A percentile compares a stretch with the other conserved stretches of the same genome.
These are phyloP conservation scores for Peniophora sp. DNA, from an alignment of 1,284 basidiomycete species.

Conservation along the genomic window DNA sequence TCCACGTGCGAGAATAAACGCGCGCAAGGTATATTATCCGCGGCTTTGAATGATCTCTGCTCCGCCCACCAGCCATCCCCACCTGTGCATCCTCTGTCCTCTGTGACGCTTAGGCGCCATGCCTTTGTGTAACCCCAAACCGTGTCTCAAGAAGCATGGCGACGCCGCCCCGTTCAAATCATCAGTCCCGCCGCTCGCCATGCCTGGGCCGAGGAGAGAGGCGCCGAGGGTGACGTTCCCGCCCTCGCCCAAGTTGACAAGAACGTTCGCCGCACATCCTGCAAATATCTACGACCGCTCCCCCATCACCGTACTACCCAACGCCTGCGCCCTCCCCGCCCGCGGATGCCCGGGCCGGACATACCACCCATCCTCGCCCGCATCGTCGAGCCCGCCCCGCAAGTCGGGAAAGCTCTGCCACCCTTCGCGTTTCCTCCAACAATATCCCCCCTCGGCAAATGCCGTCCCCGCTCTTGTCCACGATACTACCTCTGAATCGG, in stretches of 20 bases:
- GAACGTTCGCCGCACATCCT: conserved; percentile 50
- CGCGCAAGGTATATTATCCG: too few relatives aligned
- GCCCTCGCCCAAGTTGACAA: conserved; percentile 45
- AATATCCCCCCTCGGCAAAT: conserved; percentile 3
- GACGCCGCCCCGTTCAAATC: too few relatives aligned
- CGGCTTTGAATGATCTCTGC: too few relatives aligned
- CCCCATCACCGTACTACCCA: conserved; percentile 61
- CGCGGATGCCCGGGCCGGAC: conserved; percentile 65
- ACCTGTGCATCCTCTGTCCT: too few relatives aligned
- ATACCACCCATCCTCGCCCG: conserved; percentile 25
- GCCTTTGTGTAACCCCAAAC: too few relatives aligned
- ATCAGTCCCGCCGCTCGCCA: too few relatives aligned
- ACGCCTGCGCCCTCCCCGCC: conserved; percentile 59
- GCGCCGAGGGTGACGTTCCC: conserved; percentile 29
- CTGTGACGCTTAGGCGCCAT: too few relatives aligned
- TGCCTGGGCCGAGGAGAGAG: too few relatives aligned
- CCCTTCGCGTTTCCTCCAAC: conserved; percentile 24
- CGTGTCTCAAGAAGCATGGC: too few relatives aligned
- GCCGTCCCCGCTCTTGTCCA: conserved; percentile 40
- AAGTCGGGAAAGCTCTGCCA: conserved; percentile 32
- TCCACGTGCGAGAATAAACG: too few relatives aligned
- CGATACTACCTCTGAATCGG: conserved; percentile 54
- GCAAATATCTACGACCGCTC: conserved; percentile 56
- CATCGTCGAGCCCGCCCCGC: conserved; percentile 6
- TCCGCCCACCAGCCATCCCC: too few relatives aligned